These are phyloP conservation scores for Gastrolobium bilobum DNA, from an alignment of 306 rosid species.

Conservation along the genomic window DNA sequence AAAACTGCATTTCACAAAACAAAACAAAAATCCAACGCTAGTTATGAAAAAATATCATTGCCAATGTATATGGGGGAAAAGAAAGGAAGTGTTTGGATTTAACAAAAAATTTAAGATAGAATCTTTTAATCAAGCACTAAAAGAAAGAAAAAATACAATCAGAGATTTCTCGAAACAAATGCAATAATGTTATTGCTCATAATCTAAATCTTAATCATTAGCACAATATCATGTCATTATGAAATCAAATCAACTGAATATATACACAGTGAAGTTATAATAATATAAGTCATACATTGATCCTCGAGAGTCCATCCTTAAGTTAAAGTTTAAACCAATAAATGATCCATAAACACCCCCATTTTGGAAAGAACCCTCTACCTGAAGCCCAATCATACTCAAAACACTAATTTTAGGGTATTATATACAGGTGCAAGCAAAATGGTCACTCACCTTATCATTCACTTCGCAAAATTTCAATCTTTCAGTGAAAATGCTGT, in stretches of 20 bases:
- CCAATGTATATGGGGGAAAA: background rate
- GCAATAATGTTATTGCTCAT: constrained; percentile 21
- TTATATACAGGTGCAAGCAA: background rate
- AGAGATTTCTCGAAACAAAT: constrained; percentile 21
- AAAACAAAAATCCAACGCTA: no score
- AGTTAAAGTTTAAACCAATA: background rate
- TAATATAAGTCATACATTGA: background rate
- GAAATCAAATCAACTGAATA: constrained; percentile 22
- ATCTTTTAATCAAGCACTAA: background rate
- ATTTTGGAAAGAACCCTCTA: constrained; percentile 19
- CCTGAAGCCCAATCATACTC: background rate
- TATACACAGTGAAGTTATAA: constrained; percentile 4
- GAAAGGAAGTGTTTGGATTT: background rate
- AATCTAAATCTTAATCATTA: background rate
- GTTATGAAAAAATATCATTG: background rate
- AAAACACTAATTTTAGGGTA: background rate
- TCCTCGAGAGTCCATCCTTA: background rate
- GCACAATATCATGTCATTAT: background rate
- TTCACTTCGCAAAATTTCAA: constrained; percentile 91
- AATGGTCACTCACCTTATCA: constrained; percentile 73
- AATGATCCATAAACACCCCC: constrained; percentile 6
- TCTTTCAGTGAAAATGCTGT: constrained; percentile 86
- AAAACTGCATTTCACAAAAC: no score
- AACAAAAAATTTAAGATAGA: background rate
- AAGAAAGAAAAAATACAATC: background rate